Base-by-base conservation (phyloP, 495 filamentous ascomycete species). In the Thermothielavioides terrestris region DNA sequence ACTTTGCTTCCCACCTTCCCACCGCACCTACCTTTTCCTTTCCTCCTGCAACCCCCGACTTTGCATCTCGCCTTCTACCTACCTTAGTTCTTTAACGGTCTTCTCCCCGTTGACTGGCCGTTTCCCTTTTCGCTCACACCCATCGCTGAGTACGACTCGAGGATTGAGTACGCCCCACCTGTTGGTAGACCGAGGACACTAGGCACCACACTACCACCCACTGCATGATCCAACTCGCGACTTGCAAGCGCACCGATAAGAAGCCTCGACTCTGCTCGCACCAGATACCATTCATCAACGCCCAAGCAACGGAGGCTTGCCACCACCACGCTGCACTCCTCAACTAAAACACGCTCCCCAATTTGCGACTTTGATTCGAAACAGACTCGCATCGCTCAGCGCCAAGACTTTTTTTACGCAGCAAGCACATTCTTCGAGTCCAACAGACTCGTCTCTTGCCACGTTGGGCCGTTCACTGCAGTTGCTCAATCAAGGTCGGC, bases 381-480 rank as follows among this genome's bases (percentile, higher is more conserved):
- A n/a, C n/a, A n/a, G n/a, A n/a, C n/a, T n/a, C n/a, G n/a, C n/a
- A n/a, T n/a, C n/a, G n/a, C n/a, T n/a, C 6, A 37, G 45, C 45
- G 45, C 45, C 45, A 48, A 48, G 45, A 48, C 45, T 39, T 48
- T 48, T 42, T 42, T n/a, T n/a, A n/a, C n/a, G n/a, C n/a, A n/a
- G n/a, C n/a, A n/a, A n/a, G 4, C 38, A 34, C 17, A 5, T 34
- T 32, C 20, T n/a, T n/a, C n/a, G n/a, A n/a, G 34, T 30, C 38
- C 46, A 26, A 20, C 27, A 12, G 23, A 21, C 34, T 38, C 45
- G 42, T 40, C n/a, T n/a, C n/a, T n/a, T 49, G 46, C 46, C 46
- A 49, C 46, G 46, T 49, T 49, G 46, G 46, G 27, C 22, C 18
- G 20, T 49, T 40, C 36, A 49, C 37, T 32, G 37, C n/a, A n/a